A percentile compares a stretch with the other conserved stretches of the same genome.
Conservation (phyloP, 2,329 filamentous ascomycete species). For the Pseudogymnoascus sp. region DNA sequence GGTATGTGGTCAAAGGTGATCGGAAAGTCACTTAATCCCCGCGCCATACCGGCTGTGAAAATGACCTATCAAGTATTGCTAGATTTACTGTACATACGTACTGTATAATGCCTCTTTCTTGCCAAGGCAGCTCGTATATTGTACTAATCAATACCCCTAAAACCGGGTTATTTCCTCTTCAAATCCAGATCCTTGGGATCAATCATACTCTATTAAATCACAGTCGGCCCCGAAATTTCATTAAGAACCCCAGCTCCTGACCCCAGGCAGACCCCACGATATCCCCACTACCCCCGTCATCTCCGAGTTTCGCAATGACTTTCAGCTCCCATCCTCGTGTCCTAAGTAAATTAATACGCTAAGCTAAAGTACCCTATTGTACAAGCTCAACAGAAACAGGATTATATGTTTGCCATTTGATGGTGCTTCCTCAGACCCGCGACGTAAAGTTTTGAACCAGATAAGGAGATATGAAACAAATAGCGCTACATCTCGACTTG, state of each 20-base stretch:
- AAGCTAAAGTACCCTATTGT: not conserved
- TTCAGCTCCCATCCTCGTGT: not conserved
- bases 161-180: not conserved
- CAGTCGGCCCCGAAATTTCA: not conserved
- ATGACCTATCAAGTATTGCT: not conserved
- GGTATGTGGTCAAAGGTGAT: not conserved
- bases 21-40: not conserved
- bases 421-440: not conserved
- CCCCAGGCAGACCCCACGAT: not conserved
- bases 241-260: not conserved
- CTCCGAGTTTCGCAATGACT: not conserved
- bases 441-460: not conserved
- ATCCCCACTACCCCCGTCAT: conserved; percentile 1
- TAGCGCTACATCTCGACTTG: not conserved
- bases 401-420: not conserved
- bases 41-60: no score
- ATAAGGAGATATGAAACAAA: not conserved
- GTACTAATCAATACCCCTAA: not conserved
- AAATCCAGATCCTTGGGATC: not conserved
- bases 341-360: not conserved
- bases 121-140: not conserved
- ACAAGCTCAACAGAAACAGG: not conserved
- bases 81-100: not conserved
- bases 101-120: not conserved
- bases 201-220: not conserved